Evolutionary conservation across 768 basidiomycete genomes (phyloP).

Genomic region (Hygrophorus russula): DNA sequence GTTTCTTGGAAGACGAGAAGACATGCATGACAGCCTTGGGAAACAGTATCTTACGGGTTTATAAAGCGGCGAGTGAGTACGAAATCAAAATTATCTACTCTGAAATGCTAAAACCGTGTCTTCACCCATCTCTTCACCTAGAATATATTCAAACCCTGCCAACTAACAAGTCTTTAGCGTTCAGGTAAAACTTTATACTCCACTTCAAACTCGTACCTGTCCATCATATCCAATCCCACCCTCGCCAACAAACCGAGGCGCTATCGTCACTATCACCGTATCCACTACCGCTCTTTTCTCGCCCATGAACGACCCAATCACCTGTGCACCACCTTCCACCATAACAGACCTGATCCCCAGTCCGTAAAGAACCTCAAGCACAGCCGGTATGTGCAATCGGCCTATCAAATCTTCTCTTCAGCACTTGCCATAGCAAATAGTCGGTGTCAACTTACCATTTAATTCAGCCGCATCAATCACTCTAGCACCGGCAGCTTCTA

Average conservation of each 20-base stretch:
- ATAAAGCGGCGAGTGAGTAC: too few species aligned
- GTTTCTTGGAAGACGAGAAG: too few species aligned
- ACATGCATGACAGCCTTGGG: too few species aligned
- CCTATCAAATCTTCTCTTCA: background rate
- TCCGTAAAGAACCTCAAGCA: conserved; percentile 42
- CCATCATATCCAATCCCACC: conserved; percentile 50
- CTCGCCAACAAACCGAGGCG: conserved; percentile 73
- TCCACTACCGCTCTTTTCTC: conserved; percentile 38
- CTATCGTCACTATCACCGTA: conserved; percentile 71
- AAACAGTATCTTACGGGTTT: too few species aligned
- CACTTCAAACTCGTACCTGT: too few species aligned
- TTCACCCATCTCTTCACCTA: too few species aligned
- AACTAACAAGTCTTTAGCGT: background rate
- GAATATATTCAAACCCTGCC: background rate
- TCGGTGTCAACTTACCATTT: conserved; percentile 20
- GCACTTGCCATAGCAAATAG: background rate
- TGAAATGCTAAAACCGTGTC: too few species aligned
- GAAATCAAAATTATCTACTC: too few species aligned
- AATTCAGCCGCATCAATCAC: conserved; percentile 39
- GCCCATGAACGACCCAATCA: conserved; percentile 66
- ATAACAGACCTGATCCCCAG: conserved; percentile 68
- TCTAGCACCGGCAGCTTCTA: conserved; percentile 58
- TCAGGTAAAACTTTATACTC: too few species aligned
- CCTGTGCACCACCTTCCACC: conserved; percentile 88
- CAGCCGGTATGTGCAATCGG: conserved; percentile 29